Percentiles rank a stretch among this genome's conserved stretches.
Conservation (phyloP, 2,329 filamentous ascomycete genomes). For the Fusarium sp. region DNA sequence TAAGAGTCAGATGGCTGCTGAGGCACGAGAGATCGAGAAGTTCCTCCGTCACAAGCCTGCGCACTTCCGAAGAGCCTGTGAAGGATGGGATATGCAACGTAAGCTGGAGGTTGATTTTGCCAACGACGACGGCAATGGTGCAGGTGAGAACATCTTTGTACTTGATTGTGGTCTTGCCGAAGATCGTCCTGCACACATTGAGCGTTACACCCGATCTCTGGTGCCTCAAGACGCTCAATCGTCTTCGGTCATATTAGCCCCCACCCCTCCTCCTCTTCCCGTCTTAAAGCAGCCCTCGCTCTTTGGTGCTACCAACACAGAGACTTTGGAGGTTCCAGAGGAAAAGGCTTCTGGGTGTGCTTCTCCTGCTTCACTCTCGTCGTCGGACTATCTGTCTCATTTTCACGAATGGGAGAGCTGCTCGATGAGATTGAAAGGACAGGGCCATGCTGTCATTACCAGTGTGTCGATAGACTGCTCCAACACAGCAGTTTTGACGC, state of each 20-base stretch:
- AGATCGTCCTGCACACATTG: slow-evolving; percentile 58
- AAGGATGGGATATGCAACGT: slow-evolving; percentile 93
- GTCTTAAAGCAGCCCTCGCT: slow-evolving; percentile 41
- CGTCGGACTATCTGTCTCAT: slow-evolving; percentile 20
- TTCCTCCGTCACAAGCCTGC: slow-evolving; percentile 79
- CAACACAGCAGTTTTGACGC: slow-evolving; percentile 74
- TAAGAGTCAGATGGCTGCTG: slow-evolving; percentile 76
- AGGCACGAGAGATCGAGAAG: slow-evolving; percentile 84
- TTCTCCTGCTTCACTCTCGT: slow-evolving; percentile 41
- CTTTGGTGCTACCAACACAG: slow-evolving; percentile 44
- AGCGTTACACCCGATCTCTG: slow-evolving; percentile 57
- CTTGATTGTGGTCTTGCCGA: slow-evolving; percentile 78
- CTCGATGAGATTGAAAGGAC: slow-evolving; percentile 63
- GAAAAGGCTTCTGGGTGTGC: slow-evolving; percentile 39
- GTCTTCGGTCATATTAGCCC: slow-evolving; percentile 15
- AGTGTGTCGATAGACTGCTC: slow-evolving; percentile 80
- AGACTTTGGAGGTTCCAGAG: slow-evolving; percentile 24
- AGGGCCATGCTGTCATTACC: slow-evolving; percentile 72
- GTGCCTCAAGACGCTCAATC: slow-evolving; percentile 30
- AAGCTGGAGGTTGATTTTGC: slow-evolving; percentile 90
- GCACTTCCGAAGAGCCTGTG: slow-evolving; percentile 81
- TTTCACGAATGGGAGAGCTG: slow-evolving; percentile 50
- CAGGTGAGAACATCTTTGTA: slow-evolving; percentile 81
- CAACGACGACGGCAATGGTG: slow-evolving; percentile 78
- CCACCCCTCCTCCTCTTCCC: slow-evolving; percentile 7